Evolutionary conservation across 1,139 yeast genomes (phyloP), one percentile per base, ranked within the genome.

Genomic region (Arxiozyma heterogenica): DNA sequence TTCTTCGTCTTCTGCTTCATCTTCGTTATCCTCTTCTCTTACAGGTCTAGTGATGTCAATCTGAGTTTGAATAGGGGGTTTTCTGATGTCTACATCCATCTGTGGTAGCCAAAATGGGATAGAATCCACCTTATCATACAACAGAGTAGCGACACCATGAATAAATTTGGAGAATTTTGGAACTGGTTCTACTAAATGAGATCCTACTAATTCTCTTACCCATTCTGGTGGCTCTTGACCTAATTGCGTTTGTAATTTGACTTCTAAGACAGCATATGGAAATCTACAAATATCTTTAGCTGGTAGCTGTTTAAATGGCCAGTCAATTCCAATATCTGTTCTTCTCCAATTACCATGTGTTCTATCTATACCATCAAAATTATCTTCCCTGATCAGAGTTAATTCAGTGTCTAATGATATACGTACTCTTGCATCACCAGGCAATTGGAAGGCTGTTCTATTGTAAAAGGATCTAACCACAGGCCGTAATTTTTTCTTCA

Each of bases 31-130:
- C 6, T 69, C 62, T 11, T 60, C 62, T 50, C 68, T 60, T 8
- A 59, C 59, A 3, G 70, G 70, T 52, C 71, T 65, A 39, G 65
- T 65, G 18, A 67, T 67, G 51, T 67, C 64, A 51, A 65, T 65
- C 30, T 61, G 60, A 58, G 79, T 81, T 64, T 81, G 81, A 44
- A 80, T 73, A 58, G 84, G 82, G 41, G 97, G 97, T 70, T 93
- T 93, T 69, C 95, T 83, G 61, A 93, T 93, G 68, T 93, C 98
- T 52, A 85, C 85, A 61, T 82, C 88, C 98, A 93, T 93, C 73
- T 93, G 98, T n/a, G 98, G 97, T 61, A 84, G 77, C 98, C 98
- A 93, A 73, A 88, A 93, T 53, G 98, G 98, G 64, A 93, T 84
- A 60, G 89, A 78, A 54, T 83, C 79, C 47, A 89, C 90, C 69